Base-by-base conservation (phyloP, 768 basidiomycete species). In the Tricholoma terreum region DNA sequence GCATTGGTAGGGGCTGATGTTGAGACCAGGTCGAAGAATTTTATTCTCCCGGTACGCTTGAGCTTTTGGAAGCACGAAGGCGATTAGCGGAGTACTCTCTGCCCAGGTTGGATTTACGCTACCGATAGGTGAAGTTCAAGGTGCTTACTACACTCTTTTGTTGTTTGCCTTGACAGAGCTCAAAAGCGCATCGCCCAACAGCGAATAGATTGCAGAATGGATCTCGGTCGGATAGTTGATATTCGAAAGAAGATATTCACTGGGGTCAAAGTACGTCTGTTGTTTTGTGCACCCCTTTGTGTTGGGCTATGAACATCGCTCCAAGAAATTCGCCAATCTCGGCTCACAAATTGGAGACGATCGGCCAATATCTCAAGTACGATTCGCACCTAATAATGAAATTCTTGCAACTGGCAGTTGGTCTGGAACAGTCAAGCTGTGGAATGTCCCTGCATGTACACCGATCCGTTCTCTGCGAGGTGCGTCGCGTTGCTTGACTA, bases 271-370 rank as follows among this genome's bases (percentile, higher is more conserved):
- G 94, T 94, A 61, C 59, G 82, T 66, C 11, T 3, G 15, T 5
- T 46, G 7, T 51, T 52, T 11, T 22, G 24, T 48, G 14, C 42
- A 15, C 22, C 43, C 21, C 2, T 58, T 36, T 6, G 14, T 21
- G 2, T 30, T 1, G 64, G 11, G 4, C 36, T 34, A 12, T 12
- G 15, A 24, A 38, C 17, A 5, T 40, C n/a, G 4, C 55, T 33
- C 21, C 46, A 49, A 95, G 92, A 90, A 86, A 72, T 94, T 91
- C 71, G 80, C 85, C 49, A 96, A 94, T 65, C 84, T 98, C 45
- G 97, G 97, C 21, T 98, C 97, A 0, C 96, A 98, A 80, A 94
- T 98, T 63, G 97, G 94, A 54, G 97, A 98, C 70, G 94, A 97
- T 63, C 83, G 97, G 42, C 94, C 97, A 1, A 84, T 98, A 61